Conservation (phyloP, 2,329 filamentous ascomycete genomes). For the Fusarium sp. region DNA sequence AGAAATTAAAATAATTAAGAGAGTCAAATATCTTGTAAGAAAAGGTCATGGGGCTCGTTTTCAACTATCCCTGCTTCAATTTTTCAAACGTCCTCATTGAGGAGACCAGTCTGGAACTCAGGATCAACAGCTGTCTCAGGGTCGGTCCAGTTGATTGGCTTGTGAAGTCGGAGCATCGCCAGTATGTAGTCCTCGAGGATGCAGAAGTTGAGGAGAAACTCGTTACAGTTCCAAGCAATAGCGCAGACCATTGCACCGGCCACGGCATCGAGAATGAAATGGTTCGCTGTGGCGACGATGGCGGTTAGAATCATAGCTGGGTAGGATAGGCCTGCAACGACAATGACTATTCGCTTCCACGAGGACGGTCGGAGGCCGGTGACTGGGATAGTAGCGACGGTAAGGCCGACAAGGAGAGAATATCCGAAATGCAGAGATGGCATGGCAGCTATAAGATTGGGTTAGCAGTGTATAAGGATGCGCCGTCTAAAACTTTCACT, state of each 20-base stretch:
- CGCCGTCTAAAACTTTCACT: slow-evolving; percentile 57
- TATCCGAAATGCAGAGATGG: slow-evolving; percentile 82
- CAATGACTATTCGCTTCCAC: slow-evolving; percentile 62
- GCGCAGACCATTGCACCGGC: slow-evolving; percentile 75
- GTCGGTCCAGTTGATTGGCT: slow-evolving; percentile 64
- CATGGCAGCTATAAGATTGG: slow-evolving; percentile 71
- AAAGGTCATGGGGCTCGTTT: slow-evolving; percentile 28
- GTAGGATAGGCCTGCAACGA: slow-evolving; percentile 70
- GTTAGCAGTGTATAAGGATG: slow-evolving; percentile 17
- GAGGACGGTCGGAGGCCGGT: slow-evolving; percentile 64
- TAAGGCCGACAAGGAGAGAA: slow-evolving; percentile 78
- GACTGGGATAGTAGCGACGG: slow-evolving; percentile 75
- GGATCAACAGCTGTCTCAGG: slow-evolving; percentile 54
- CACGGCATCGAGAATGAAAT: slow-evolving; percentile 79
- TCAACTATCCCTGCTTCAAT: not conserved
- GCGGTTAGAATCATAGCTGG: slow-evolving; percentile 74
- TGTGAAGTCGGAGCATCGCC: slow-evolving; percentile 73
- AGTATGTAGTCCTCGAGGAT: slow-evolving; percentile 78
- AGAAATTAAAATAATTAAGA: not conserved
- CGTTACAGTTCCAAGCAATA: slow-evolving; percentile 71
- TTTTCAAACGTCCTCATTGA: slow-evolving; percentile 43
- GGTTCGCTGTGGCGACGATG: slow-evolving; percentile 79
- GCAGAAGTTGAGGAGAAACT: slow-evolving; percentile 71
- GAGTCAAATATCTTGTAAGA: not conserved
- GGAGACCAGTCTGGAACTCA: slow-evolving; percentile 49